Percentiles rank a stretch among this genome's conserved stretches.
Conservation (phyloP, 257 asterid genomes). For the Ilex asprella region DNA sequence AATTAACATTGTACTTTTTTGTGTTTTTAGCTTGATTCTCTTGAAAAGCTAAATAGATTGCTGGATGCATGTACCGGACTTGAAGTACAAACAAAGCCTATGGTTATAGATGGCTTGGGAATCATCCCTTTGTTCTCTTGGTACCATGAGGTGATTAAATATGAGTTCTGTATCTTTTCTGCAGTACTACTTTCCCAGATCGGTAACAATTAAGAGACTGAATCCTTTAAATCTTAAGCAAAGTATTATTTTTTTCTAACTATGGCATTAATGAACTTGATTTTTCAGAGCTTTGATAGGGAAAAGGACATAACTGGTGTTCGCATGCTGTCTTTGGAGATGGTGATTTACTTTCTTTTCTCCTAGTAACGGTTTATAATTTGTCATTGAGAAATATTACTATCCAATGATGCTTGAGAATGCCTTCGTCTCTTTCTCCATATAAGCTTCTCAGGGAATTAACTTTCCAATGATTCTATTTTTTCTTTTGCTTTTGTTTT, state of each 20-base stretch:
- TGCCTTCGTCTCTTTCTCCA: background rate
- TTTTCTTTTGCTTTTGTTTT: no score
- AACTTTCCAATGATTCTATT: no score
- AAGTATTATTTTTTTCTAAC: background rate
- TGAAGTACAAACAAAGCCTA: slow-evolving; percentile 71
- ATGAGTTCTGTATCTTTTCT: background rate
- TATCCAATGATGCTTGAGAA: background rate
- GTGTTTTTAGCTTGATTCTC: slow-evolving; percentile 47
- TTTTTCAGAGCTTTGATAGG: slow-evolving; percentile 70
- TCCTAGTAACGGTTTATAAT: slow-evolving; percentile 52
- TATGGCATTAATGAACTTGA: slow-evolving; percentile 2
- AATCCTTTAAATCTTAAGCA: background rate
- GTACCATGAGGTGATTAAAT: slow-evolving; percentile 74
- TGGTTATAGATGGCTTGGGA: slow-evolving; percentile 56
- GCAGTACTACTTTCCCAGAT: background rate
- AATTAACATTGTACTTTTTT: background rate
- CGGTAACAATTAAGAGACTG: background rate
- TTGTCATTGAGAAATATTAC: slow-evolving; percentile 11
- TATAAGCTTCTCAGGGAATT: background rate
- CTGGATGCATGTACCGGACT: slow-evolving; percentile 46
- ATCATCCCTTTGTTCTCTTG: slow-evolving; percentile 73
- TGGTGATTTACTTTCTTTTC: slow-evolving; percentile 88
- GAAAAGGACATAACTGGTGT: slow-evolving; percentile 70
- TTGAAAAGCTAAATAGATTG: slow-evolving; percentile 68
- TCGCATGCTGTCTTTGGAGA: slow-evolving; percentile 74